A percentile compares a stretch with the other conserved stretches of the same genome.
Conservation (phyloP, 306 rosid genomes). For the Neltuma alba region DNA sequence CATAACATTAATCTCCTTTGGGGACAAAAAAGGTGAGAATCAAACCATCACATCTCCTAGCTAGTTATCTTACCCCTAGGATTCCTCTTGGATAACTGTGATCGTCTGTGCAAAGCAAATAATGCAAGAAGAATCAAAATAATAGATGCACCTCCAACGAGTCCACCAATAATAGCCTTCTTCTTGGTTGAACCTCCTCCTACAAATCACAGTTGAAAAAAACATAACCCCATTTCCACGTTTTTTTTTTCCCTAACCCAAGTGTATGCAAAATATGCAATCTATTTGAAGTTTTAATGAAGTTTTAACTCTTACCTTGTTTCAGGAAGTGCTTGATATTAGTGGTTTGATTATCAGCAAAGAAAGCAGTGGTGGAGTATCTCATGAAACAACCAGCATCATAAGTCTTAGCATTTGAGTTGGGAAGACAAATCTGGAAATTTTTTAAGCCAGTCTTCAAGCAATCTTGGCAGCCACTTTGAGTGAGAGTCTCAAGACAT, state of each 20-base stretch:
- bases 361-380: background rate
- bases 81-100: conserved; percentile 42
- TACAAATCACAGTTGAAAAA: background rate
- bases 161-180: conserved; percentile 23
- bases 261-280: background rate
- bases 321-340: background rate
- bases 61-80: conserved; percentile 55
- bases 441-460: background rate
- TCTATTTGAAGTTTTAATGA: background rate
- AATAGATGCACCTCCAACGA: background rate
- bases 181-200: conserved; percentile 47
- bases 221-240: background rate
- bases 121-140: background rate
- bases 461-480: background rate
- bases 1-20: background rate
- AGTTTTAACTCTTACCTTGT: background rate
- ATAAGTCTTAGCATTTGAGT: background rate
- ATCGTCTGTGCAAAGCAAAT: background rate
- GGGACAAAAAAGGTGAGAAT: background rate
- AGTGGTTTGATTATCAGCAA: background rate
- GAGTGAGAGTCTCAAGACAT: background rate
- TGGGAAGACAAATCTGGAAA: background rate
- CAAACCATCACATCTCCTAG: background rate
- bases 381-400: conserved; percentile 2
- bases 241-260: background rate